Evolutionary conservation across 2,329 filamentous ascomycete species (phyloP), one percentile per base, ranked within the genome.

Genomic region (Xylaria sp.): DNA sequence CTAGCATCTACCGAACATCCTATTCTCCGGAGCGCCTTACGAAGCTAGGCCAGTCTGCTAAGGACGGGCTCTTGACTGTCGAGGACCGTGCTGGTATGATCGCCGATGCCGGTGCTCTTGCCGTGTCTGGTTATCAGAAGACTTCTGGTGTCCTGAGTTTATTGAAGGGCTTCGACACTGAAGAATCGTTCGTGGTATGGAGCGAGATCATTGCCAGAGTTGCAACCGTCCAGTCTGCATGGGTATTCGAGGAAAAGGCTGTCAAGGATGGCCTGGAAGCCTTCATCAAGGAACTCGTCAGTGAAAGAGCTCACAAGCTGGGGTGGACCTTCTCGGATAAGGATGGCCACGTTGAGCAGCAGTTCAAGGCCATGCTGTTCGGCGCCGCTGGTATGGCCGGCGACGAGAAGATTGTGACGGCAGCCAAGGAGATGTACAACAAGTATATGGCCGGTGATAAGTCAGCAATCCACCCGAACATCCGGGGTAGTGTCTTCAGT

Each of bases 51-150:
- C 77, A 91, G 68, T 91, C 92, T 50, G 93, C 92, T 43, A 94
- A 90, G 74, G 76, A 87, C 43, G 90, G 90, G 4, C 80, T 92
- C 8, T 78, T 97, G 50, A 88, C 85, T 9, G 91, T 96, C 6
- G 91, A 97, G 74, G 93, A 97, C 71, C 86, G 93, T 55, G 91
- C 93, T 44, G 93, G 93, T 68, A 95, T 97, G 89, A 91, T 96
- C 71, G 89, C 91, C 26, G 93, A 97, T 72, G 92, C 93, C 3
- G 92, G 91, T 64, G 91, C 93, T 24, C 81, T 97, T 63, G 91
- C 93, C 48, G 84, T 90, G 34, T 94, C 92, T 44, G 93, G 93
- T 26, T 96, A 96, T 72, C 91, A 96, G 72, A 95, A 91, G 79
- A 96, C 93, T 0, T 96, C 92, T 16, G 92, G 91, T 11, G 82